Evolutionary conservation across 176 grass and related monocot species (phyloP).

Genomic region (Luzula sylvatica): DNA sequence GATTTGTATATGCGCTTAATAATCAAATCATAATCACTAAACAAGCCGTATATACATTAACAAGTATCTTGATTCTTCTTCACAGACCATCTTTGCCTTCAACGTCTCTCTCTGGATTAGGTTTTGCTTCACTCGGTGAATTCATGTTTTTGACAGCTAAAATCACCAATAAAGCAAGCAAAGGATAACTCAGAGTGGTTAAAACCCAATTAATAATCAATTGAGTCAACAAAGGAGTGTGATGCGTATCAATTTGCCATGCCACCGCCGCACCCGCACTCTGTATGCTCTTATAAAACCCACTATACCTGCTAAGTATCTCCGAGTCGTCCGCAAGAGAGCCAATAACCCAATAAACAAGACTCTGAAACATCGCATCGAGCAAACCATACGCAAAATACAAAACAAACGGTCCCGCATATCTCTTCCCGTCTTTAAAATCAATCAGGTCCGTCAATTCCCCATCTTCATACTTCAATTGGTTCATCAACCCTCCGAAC

Average conservation of each 20-base stretch:
- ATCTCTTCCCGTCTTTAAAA: slow-evolving; percentile 43
- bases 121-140: background rate
- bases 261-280: slow-evolving; percentile 75
- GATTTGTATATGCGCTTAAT: too few relatives aligned
- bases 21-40: background rate
- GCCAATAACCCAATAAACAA: slow-evolving; percentile 97
- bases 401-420: slow-evolving; percentile 47
- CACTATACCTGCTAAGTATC: slow-evolving; percentile 90
- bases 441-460: slow-evolving; percentile 20
- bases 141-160: slow-evolving; percentile 55
- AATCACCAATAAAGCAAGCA: slow-evolving; percentile 53
- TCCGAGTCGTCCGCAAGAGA: slow-evolving; percentile 46
- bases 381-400: slow-evolving; percentile 90
- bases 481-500: slow-evolving; percentile 63
- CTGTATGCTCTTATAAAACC: slow-evolving; percentile 92
- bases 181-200: slow-evolving; percentile 68
- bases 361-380: slow-evolving; percentile 92
- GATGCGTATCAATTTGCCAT: slow-evolving; percentile 55
- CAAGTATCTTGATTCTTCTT: too few relatives aligned
- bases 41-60: background rate
- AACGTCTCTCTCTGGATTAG: background rate
- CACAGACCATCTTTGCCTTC: slow-evolving; percentile 8
- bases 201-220: slow-evolving; percentile 69
- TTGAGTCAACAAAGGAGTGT: slow-evolving; percentile 26
- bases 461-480: slow-evolving; percentile 30